Evolutionary conservation across 352 stramenopile species (phyloP).

Genomic region (Peronospora destructor): DNA sequence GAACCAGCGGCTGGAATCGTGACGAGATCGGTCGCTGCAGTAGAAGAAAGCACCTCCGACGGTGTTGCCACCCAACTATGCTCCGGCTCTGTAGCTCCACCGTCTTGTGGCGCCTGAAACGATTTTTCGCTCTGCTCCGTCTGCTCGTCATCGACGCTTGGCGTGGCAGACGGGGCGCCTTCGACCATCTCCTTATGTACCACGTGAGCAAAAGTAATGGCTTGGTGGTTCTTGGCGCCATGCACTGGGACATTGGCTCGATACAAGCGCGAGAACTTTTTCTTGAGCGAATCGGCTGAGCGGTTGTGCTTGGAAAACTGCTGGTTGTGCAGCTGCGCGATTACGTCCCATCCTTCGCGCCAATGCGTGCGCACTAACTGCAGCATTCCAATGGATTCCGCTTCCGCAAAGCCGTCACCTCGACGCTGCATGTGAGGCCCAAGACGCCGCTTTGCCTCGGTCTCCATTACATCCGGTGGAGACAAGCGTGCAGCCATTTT

Average conservation of each 20-base stretch:
- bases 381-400: constrained; percentile 33
- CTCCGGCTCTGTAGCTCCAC: constrained; percentile 20
- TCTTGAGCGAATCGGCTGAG: constrained; percentile 38
- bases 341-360: constrained; percentile 35
- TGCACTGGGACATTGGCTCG: constrained; percentile 24
- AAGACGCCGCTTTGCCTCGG: constrained; percentile 21
- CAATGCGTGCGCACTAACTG: constrained; percentile 30
- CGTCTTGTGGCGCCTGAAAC: constrained; percentile 19
- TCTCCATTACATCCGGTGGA: constrained; percentile 16
- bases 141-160: constrained; percentile 10
- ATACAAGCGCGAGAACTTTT: constrained; percentile 38
- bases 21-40: neutral
- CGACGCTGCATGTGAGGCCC: constrained; percentile 26
- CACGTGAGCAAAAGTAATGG: constrained; percentile 27
- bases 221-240: constrained; percentile 34
- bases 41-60: constrained; percentile 4
- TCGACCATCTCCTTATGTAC: constrained; percentile 37
- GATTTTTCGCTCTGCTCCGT: constrained; percentile 14
- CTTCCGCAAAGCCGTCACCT: constrained; percentile 35
- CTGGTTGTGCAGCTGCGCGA: constrained; percentile 33
- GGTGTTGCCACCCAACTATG: constrained; percentile 21
- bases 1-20: constrained; percentile 1
- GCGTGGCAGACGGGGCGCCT: constrained; percentile 5
- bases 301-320: constrained; percentile 33
- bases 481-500: constrained; percentile 26